Evolutionary conservation across 192 early-diverging fungal species (phyloP).

Genomic region (Chytriomyces sp.): DNA sequence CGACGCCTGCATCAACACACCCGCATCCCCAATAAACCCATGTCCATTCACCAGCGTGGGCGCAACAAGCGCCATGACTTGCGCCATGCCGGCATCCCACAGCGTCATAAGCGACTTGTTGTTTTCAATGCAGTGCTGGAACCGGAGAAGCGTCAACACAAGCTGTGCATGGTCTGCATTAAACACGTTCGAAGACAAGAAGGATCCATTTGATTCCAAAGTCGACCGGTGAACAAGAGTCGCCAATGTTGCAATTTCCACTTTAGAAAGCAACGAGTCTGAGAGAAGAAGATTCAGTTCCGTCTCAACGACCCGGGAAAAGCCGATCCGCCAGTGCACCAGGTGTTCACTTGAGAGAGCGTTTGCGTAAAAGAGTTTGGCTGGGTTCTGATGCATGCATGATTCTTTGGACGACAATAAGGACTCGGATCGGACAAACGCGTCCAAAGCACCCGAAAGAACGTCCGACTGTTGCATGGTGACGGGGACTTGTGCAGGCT

Average conservation of each 20-base stretch:
- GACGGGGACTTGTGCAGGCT: too few species aligned
- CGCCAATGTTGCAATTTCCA: neutral
- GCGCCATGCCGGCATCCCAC: neutral
- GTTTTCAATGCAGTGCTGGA: neutral
- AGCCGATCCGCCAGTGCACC: neutral
- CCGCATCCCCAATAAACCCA: too few species aligned
- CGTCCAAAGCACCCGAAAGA: too few species aligned
- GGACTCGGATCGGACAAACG: neutral
- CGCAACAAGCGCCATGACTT: neutral
- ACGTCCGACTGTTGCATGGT: too few species aligned
- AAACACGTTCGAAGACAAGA: neutral
- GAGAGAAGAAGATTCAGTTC: neutral
- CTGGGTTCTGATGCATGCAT: neutral
- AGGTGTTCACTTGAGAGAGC: neutral
- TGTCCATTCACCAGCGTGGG: too few species aligned
- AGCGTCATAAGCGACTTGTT: neutral
- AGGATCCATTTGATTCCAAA: neutral
- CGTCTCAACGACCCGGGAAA: neutral
- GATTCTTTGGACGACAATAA: neutral
- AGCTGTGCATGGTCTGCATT: neutral
- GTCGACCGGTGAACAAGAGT: neutral
- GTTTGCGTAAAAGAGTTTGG: neutral
- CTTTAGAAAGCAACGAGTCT: neutral
- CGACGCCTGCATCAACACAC: too few species aligned
- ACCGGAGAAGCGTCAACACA: neutral